Evolutionary conservation across 257 asterid species (phyloP).

Genomic region (Ligustrum vulgare): DNA sequence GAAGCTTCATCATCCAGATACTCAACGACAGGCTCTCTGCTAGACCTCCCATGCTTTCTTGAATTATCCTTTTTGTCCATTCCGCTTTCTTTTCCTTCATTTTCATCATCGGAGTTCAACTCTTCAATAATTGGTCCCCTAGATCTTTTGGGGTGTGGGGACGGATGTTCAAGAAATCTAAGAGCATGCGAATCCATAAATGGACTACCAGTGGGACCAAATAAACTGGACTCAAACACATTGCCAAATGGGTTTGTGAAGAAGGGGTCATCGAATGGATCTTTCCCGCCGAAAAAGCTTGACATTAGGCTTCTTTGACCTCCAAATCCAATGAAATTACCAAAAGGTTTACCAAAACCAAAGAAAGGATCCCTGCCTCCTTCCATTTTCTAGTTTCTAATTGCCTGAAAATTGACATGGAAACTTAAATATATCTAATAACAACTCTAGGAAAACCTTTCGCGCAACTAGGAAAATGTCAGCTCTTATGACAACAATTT

Average conservation of each 20-base stretch:
- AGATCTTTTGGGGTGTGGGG: slow-evolving; percentile 43
- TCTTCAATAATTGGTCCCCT: slow-evolving; percentile 90
- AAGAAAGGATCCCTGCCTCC: slow-evolving; percentile 81
- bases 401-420: slow-evolving; percentile 22
- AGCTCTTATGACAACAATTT: background rate
- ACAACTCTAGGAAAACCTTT: background rate
- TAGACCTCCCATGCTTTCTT: slow-evolving; percentile 75
- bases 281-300: slow-evolving; percentile 65
- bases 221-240: slow-evolving; percentile 45
- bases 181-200: slow-evolving; percentile 41
- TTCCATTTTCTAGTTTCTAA: slow-evolving; percentile 47
- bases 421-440: background rate
- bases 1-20: slow-evolving; percentile 67
- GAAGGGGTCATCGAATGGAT: slow-evolving; percentile 92
- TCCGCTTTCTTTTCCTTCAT: slow-evolving; percentile 41
- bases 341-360: slow-evolving; percentile 68
- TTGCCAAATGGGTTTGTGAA: slow-evolving; percentile 68
- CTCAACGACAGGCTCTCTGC: slow-evolving; percentile 68
- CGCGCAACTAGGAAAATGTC: background rate
- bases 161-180: slow-evolving; percentile 50
- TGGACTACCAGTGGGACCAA: slow-evolving; percentile 44
- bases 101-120: slow-evolving; percentile 80
- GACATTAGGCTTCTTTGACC: slow-evolving; percentile 51
- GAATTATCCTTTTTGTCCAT: slow-evolving; percentile 46
- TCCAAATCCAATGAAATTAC: slow-evolving; percentile 53